Evolutionary conservation across 2,329 filamentous ascomycete species (phyloP).

Genomic region (Tolypocladium tropicale): DNA sequence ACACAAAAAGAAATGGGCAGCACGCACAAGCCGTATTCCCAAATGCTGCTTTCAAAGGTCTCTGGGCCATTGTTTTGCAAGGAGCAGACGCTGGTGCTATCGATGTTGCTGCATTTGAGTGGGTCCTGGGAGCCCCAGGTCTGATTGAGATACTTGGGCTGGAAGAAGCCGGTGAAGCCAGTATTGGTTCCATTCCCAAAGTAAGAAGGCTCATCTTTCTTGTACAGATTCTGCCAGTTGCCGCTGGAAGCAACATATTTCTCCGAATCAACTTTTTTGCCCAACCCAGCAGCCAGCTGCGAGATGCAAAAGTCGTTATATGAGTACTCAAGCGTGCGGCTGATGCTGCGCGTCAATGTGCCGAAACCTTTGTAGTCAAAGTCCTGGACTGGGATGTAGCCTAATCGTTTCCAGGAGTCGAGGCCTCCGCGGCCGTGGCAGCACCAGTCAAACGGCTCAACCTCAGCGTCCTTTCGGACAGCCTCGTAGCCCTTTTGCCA

Average conservation of each 20-base stretch:
- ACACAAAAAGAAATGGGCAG: background rate
- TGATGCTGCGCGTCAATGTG: slow-evolving; percentile 59
- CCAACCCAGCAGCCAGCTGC: slow-evolving; percentile 48
- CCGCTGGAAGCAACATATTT: slow-evolving; percentile 49
- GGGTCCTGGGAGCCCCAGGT: slow-evolving; percentile 63
- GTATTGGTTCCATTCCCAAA: slow-evolving; percentile 46
- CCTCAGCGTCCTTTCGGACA: slow-evolving; percentile 61
- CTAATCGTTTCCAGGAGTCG: slow-evolving; percentile 58
- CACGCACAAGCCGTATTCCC: slow-evolving; percentile 61
- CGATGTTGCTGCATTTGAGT: slow-evolving; percentile 46
- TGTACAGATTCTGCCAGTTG: slow-evolving; percentile 61
- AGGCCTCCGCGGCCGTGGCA: slow-evolving; percentile 62
- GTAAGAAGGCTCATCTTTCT: slow-evolving; percentile 43
- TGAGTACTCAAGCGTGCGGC: slow-evolving; percentile 65
- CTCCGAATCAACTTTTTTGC: slow-evolving; percentile 41
- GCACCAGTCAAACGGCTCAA: slow-evolving; percentile 60
- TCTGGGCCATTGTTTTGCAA: slow-evolving; percentile 52
- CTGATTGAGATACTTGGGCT: slow-evolving; percentile 55
- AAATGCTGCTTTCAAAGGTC: slow-evolving; percentile 62
- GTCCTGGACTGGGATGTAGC: slow-evolving; percentile 62
- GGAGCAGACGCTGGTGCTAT: slow-evolving; percentile 47
- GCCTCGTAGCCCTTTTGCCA: slow-evolving; percentile 63
- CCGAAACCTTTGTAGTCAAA: slow-evolving; percentile 58
- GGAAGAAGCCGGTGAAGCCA: slow-evolving; percentile 60
- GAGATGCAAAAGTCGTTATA: slow-evolving; percentile 68